These are phyloP conservation scores for Xylaria sp. DNA, from an alignment of 2,329 filamentous ascomycete genomes.

Conservation along the genomic window DNA sequence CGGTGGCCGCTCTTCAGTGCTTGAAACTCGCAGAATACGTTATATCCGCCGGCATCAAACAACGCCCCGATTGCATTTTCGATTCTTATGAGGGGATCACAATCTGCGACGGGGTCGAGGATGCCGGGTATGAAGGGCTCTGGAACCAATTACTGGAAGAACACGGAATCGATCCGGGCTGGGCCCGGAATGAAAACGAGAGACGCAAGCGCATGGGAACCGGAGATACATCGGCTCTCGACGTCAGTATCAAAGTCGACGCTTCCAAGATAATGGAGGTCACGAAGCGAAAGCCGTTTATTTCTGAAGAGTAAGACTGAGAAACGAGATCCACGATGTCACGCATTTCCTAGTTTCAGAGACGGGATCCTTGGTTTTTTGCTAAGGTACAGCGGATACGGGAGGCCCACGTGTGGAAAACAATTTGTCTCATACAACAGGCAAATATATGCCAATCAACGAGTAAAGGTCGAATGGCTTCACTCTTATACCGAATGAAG, in stretches of 20 bases:
- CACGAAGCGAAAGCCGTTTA: constrained; percentile 27
- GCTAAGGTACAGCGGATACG: too few species aligned
- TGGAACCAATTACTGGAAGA: constrained; percentile 37
- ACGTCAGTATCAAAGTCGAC: constrained; percentile 30
- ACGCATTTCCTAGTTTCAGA: background rate
- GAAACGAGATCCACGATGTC: background rate
- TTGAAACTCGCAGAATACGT: background rate
- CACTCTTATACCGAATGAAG: too few species aligned
- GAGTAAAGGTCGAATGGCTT: too few species aligned
- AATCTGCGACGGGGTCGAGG: background rate
- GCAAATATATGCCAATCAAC: too few species aligned
- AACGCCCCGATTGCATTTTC: background rate
- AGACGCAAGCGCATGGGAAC: constrained; percentile 27
- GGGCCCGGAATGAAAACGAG: constrained; percentile 36
- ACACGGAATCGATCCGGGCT: constrained; percentile 35
- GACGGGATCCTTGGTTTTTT: background rate
- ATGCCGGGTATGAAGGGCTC: background rate
- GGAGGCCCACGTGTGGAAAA: too few species aligned
- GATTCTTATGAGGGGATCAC: background rate
- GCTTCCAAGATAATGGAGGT: constrained; percentile 17
- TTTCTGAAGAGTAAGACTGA: background rate
- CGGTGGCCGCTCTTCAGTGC: background rate
- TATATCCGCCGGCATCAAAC: background rate
- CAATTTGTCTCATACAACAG: too few species aligned
- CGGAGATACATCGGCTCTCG: constrained; percentile 40